Base-by-base conservation (phyloP, 306 rosid species). In the Mimosa bimucronata region DNA sequence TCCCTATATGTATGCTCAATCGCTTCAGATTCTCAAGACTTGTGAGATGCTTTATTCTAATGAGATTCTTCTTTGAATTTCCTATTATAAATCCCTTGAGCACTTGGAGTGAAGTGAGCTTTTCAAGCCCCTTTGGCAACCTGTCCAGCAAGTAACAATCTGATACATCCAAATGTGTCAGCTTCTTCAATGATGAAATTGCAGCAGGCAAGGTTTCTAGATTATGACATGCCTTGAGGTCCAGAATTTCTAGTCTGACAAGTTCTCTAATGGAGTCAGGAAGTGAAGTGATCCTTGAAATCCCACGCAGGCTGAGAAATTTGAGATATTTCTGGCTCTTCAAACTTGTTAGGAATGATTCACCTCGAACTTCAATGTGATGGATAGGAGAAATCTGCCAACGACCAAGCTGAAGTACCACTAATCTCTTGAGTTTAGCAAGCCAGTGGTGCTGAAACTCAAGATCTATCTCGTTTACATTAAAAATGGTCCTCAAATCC, bases 51-150 rank as follows among this genome's bases (percentile, higher is more conserved):
- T 25, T 7, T 9, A 87, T 21, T 55, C 57, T 55, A 28, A 80
- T 64, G 26, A 82, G 46, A 48, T 64, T 46, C 23, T 30, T 29
- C 40, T 1, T 4, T 1, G 53, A 23, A 34, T 14, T 13, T 0
- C 80, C 87, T 3, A 85, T 60, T 1, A 85, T 38, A 69, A 88
- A 88, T 7, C 91, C 91, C 42, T 88, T 85, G 4, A 88, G 79
- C 0, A 83, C 88, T 83, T 85, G 85, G 2, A 88, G 80, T 1
- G 82, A 76, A 4, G 44, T 13, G 28, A 88, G 87, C 2, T 74
- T 71, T 1, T 64, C 70, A 7, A 88, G 28, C 25, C 85, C 91
- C 40, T 48, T 83, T 1, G 91, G 91, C 82, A 83, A 77, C 53
- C 66, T 75, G 18, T 83, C 91, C 38, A 85, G 77, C 64, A 88